These are phyloP conservation scores for Solanum clarkiae DNA, from an alignment of 257 asterid species.

Conservation along the genomic window DNA sequence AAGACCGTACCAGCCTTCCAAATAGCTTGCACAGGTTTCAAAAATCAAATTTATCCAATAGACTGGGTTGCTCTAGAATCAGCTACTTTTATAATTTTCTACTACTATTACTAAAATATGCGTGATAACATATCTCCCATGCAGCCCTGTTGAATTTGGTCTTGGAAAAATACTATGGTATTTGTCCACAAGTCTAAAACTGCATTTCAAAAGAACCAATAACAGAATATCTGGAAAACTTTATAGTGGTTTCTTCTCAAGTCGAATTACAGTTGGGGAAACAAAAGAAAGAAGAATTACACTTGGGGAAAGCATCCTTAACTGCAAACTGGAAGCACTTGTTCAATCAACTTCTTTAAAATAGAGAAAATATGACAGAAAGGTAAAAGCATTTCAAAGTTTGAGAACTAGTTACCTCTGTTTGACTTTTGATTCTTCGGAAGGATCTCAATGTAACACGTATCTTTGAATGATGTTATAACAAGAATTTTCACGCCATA, in stretches of 20 bases:
- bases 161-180: not conserved
- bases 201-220: not conserved
- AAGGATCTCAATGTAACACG: constrained; percentile 93
- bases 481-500: constrained; percentile 82
- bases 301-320: not conserved
- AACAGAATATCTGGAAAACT: not conserved
- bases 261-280: not conserved
- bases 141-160: not conserved
- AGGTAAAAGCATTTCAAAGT: not conserved
- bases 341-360: not conserved
- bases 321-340: not conserved
- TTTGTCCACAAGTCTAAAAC: not conserved
- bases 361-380: not conserved
- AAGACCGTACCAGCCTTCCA: not conserved
- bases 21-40: not conserved
- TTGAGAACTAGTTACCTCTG: constrained; percentile 39
- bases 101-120: not conserved
- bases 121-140: not conserved
- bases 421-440: constrained; percentile 70
- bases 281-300: not conserved
- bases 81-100: not conserved
- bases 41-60: not conserved
- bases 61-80: not conserved
- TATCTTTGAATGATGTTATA: constrained; percentile 82
- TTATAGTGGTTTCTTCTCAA: not conserved